These are phyloP conservation scores for Schoenoplectus tabernaemontani DNA, from an alignment of 202 grass and related monocot genomes.

Conservation along the genomic window DNA sequence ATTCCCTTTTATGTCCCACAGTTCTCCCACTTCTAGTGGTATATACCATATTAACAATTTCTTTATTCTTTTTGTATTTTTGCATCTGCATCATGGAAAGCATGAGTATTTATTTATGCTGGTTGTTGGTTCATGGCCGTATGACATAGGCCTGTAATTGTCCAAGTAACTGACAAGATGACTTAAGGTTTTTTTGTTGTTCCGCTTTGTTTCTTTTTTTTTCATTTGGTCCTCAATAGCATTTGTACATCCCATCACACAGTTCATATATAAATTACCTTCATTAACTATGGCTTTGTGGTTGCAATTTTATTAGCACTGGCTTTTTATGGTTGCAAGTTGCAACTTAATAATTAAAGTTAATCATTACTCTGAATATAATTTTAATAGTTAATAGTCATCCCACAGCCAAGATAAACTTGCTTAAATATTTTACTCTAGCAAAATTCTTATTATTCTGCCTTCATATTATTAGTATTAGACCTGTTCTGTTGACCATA, in stretches of 20 bases:
- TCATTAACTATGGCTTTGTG: not conserved
- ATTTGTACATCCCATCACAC: not conserved
- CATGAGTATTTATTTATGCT: not conserved
- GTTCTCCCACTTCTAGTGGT: constrained; percentile 20
- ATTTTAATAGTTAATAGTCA: not conserved
- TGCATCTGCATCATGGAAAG: not conserved
- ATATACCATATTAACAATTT: not conserved
- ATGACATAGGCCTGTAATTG: not conserved
- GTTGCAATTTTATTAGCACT: not conserved
- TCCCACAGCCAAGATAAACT: not conserved
- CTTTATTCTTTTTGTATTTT: not conserved
- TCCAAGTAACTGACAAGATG: not conserved
- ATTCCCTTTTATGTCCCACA: constrained; percentile 13
- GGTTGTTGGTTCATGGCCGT: not conserved
- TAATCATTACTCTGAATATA: not conserved
- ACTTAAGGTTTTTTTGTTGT: not conserved
- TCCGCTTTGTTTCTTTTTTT: not conserved
- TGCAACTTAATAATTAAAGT: not conserved
- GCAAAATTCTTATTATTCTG: not conserved
- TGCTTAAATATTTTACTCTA: not conserved
- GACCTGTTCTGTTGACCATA: not conserved
- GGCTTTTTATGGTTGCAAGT: no score
- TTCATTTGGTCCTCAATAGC: not conserved
- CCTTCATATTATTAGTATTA: not conserved
- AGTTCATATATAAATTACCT: not conserved